Evolutionary conservation across 2,329 filamentous ascomycete genomes (phyloP).

Genomic region (Harringtonia aguacate): DNA sequence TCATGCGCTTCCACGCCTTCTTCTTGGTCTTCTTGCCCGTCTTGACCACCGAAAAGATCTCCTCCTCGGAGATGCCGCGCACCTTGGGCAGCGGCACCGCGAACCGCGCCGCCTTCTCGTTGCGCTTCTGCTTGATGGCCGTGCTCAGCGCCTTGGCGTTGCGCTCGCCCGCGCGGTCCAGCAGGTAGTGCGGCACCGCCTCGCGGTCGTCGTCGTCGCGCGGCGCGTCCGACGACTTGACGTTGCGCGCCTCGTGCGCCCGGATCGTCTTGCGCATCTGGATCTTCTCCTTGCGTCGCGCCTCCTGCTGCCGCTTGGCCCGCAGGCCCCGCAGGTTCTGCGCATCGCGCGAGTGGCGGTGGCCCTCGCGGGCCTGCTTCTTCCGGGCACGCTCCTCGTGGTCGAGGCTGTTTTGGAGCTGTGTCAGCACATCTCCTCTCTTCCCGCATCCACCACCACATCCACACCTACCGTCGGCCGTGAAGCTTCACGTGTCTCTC

Average conservation of each 20-base stretch:
- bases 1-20: constrained; percentile 56
- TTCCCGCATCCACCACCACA: no score
- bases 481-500: constrained; percentile 62
- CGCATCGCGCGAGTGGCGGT: constrained; percentile 79
- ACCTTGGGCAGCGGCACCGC: constrained; percentile 89
- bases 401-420: constrained; percentile 36
- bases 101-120: constrained; percentile 90
- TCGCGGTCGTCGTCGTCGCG: constrained; percentile 64
- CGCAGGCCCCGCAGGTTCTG: constrained; percentile 87
- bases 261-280: constrained; percentile 94
- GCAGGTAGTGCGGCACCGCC: constrained; percentile 82
- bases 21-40: constrained; percentile 61
- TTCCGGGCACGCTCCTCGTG: constrained; percentile 87
- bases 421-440: constrained; percentile 13
- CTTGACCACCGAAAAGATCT: constrained; percentile 74
- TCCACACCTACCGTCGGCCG: constrained; percentile 21
- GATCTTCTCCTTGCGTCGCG: constrained; percentile 94
- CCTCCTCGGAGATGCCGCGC: constrained; percentile 84
- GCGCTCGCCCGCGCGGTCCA: constrained; percentile 58
- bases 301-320: constrained; percentile 89
- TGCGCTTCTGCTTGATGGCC: constrained; percentile 91
- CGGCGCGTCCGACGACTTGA: constrained; percentile 62
- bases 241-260: constrained; percentile 89
- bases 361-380: constrained; percentile 74
- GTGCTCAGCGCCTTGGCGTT: constrained; percentile 46